Evolutionary conservation across 2,329 filamentous ascomycete genomes (phyloP).

Genomic region (Cytospora paraplurivora): DNA sequence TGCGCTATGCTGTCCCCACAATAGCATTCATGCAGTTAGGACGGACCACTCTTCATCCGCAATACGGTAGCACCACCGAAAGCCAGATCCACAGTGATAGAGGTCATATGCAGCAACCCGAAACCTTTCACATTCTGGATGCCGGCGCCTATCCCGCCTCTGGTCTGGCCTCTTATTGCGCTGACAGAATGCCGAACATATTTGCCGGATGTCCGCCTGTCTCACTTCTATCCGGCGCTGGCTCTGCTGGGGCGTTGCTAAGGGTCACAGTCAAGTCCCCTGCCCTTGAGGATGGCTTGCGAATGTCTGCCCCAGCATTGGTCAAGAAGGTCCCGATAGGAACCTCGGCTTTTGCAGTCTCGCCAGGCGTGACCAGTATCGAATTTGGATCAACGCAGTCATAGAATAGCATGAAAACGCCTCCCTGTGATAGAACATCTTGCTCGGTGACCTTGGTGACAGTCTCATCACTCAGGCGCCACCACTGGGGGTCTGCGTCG

Average conservation of each 20-base stretch:
- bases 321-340: neutral
- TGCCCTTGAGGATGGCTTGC: constrained; percentile 15
- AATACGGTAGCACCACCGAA: neutral
- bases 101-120: neutral
- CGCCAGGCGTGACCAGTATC: constrained; percentile 39
- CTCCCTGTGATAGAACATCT: constrained; percentile 72
- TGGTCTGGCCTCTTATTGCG: neutral
- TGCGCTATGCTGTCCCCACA: neutral
- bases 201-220: constrained; percentile 9
- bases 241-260: constrained; percentile 15
- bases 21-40: neutral
- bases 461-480: constrained; percentile 86
- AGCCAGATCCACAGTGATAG: neutral
- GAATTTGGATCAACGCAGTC: constrained; percentile 66
- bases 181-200: constrained; percentile 12
- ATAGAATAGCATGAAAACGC: constrained; percentile 98
- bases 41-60: too few species aligned
- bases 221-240: neutral
- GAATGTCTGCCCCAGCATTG: neutral
- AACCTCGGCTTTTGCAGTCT: neutral
- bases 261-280: constrained; percentile 17
- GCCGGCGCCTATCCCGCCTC: neutral
- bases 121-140: neutral
- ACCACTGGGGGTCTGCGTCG: constrained; percentile 67
- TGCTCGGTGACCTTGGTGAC: constrained; percentile 75